Conservation (phyloP, 352 stramenopile species). For the Pythium utonaiense region DNA sequence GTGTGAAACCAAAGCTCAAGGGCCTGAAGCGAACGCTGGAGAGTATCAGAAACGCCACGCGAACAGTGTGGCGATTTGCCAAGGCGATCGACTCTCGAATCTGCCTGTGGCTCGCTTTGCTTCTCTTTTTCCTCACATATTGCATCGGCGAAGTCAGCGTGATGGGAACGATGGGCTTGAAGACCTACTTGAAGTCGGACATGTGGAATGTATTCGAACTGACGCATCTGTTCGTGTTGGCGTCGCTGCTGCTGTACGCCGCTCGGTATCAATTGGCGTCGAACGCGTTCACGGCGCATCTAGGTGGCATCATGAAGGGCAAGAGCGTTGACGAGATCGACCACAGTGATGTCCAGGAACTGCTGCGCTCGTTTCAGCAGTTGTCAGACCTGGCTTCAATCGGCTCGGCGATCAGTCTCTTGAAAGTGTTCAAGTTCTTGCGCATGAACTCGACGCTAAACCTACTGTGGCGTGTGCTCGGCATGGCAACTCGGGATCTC, state of each 20-base stretch:
- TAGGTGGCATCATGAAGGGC: constrained; percentile 34
- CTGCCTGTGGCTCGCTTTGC: constrained; percentile 58
- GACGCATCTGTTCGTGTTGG: constrained; percentile 63
- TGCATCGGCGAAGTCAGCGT: constrained; percentile 72
- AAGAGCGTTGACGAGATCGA: constrained; percentile 47
- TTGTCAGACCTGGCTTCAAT: constrained; percentile 75
- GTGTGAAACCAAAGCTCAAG: not conserved
- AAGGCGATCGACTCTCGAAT: constrained; percentile 52
- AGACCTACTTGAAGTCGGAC: constrained; percentile 75
- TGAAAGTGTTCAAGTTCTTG: constrained; percentile 89
- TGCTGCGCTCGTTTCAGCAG: constrained; percentile 67
- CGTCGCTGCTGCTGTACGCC: constrained; percentile 58
- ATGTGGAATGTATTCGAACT: constrained; percentile 90
- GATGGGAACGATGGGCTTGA: constrained; percentile 73
- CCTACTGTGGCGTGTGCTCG: constrained; percentile 78
- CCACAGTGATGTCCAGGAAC: constrained; percentile 55
- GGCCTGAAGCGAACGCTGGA: not conserved
- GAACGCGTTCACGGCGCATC: constrained; percentile 40
- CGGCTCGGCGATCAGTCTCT: constrained; percentile 69
- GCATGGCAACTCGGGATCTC: constrained; percentile 80
- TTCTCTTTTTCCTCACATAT: constrained; percentile 78
- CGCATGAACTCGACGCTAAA: constrained; percentile 89
- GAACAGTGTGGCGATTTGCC: constrained; percentile 1
- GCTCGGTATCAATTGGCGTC: constrained; percentile 69
- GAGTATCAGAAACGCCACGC: not conserved